Percentiles rank a stretch among this genome's conserved stretches.
phyloP scores from a whole-genome alignment of 2,329 filamentous ascomycete species.

The Colletotrichum euphorbiae region DNA sequence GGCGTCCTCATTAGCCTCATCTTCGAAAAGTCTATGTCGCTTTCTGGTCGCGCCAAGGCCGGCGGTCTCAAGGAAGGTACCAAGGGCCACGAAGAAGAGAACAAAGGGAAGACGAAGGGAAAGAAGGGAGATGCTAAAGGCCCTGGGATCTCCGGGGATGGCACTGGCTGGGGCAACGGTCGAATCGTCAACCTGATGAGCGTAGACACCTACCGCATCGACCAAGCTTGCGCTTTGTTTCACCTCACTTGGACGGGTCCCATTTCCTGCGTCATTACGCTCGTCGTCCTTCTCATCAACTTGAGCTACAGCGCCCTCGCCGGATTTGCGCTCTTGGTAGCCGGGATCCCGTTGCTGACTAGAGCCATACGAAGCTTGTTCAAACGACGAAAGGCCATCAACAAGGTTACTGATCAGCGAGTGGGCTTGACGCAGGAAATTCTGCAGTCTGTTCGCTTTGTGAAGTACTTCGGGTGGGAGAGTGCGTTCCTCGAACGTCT shows the following conservation, averaged over 20 bases:
- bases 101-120: constrained; percentile 52
- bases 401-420: constrained; percentile 92
- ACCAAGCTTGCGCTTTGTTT: constrained; percentile 88
- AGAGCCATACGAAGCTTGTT: constrained; percentile 83
- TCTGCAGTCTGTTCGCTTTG: constrained; percentile 88
- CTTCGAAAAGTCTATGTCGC: constrained; percentile 91
- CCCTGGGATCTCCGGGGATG: constrained; percentile 72
- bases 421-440: constrained; percentile 95
- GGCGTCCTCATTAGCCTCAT: constrained; percentile 87
- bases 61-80: constrained; percentile 70
- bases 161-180: constrained; percentile 90
- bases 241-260: constrained; percentile 93
- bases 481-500: constrained; percentile 84
- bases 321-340: constrained; percentile 83
- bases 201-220: constrained; percentile 92
- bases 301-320: constrained; percentile 90
- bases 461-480: constrained; percentile 98
- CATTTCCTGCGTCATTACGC: constrained; percentile 79
- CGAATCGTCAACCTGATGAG: constrained; percentile 94
- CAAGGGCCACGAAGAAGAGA: constrained; percentile 61
- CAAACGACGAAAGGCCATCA: constrained; percentile 80
- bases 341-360: constrained; percentile 83
- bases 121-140: constrained; percentile 54
- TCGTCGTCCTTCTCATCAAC: constrained; percentile 86
- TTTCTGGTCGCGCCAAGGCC: constrained; percentile 89